Evolutionary conservation across 2,329 filamentous ascomycete species (phyloP).

Genomic region (Plectosphaerella sp.): DNA sequence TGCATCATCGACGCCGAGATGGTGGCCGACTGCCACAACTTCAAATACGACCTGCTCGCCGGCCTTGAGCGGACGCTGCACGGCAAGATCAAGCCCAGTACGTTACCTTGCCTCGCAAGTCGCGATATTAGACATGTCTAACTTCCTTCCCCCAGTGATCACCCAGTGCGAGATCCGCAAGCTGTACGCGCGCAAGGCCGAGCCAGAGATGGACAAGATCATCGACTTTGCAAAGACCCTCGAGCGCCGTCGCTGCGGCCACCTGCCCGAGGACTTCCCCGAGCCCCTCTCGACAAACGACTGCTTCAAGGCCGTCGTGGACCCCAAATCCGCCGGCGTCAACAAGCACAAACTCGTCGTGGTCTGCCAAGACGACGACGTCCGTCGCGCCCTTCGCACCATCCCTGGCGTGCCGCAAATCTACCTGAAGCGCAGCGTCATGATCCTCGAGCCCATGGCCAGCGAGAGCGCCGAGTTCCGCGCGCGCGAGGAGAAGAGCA

Average conservation of each 20-base stretch:
- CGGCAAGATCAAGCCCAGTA: slow-evolving; percentile 78
- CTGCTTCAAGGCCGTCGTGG: slow-evolving; percentile 72
- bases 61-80: slow-evolving; percentile 79
- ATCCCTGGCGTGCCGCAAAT: slow-evolving; percentile 71
- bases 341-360: slow-evolving; percentile 81
- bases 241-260: slow-evolving; percentile 71
- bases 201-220: slow-evolving; percentile 49
- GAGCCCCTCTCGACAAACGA: slow-evolving; percentile 65
- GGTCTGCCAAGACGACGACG: slow-evolving; percentile 64
- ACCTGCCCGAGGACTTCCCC: slow-evolving; percentile 67
- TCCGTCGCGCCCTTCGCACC: slow-evolving; percentile 59
- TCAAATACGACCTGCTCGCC: slow-evolving; percentile 83
- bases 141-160: slow-evolving; percentile 51
- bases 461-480: slow-evolving; percentile 58
- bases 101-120: slow-evolving; percentile 20
- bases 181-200: slow-evolving; percentile 60
- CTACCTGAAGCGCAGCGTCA: slow-evolving; percentile 74
- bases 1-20: slow-evolving; percentile 85
- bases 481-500: slow-evolving; percentile 65
- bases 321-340: slow-evolving; percentile 64
- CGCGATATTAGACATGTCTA: neutral
- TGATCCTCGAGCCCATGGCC: slow-evolving; percentile 70
- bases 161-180: slow-evolving; percentile 79
- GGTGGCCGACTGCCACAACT: slow-evolving; percentile 72
- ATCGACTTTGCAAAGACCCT: slow-evolving; percentile 69